Evolutionary conservation across 306 rosid species (phyloP), one percentile per base, ranked within the genome.

Genomic region (Corylus americana): DNA sequence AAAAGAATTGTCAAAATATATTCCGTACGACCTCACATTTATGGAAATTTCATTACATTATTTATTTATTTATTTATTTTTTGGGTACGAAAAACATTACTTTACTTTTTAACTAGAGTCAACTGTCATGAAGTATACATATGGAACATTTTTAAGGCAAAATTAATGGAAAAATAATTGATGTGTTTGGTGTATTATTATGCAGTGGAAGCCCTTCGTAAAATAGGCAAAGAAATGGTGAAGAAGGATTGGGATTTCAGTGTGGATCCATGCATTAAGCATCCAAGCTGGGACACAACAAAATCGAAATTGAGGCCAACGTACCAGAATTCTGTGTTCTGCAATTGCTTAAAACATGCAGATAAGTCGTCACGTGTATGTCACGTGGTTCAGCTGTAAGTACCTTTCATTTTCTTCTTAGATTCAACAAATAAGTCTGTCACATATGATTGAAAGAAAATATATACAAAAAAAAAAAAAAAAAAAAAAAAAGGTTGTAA

Each of bases 261-360:
- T 11, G 58, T 78, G 12, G 82, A 83, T 67, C 79, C 83, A 3
- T 83, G 82, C 67, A 16, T 2, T 14, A 68, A 78, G 12, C 20
- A 74, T 8, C 17, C 73, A 58, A 68, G 29, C 9, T 78, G 79
- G 82, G 9, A 1, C 8, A 83, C 86, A 14, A 68, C 77, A 35
- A 47, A 68, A 13, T 0, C 20, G 29, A 1, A 1, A 8, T 66
- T 11, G 44, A 10, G 17, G 20, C 72, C 68, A 13, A 13, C 1
- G 1, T 82, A 66, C 82, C 48, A 77, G 72, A 82, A 78, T 72
- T 73, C 79, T 8, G 42, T 78, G 75, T 4, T 42, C 13, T 82
- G 82, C 79, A 78, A 50, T 76, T 82, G 82, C 55, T 72, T 25
- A 29, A 29, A 29, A 29, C 31, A 2, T 31, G 35, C 35, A 31